Evolutionary conservation across 2,329 filamentous ascomycete genomes (phyloP).

Genomic region (Fusarium sp.): DNA sequence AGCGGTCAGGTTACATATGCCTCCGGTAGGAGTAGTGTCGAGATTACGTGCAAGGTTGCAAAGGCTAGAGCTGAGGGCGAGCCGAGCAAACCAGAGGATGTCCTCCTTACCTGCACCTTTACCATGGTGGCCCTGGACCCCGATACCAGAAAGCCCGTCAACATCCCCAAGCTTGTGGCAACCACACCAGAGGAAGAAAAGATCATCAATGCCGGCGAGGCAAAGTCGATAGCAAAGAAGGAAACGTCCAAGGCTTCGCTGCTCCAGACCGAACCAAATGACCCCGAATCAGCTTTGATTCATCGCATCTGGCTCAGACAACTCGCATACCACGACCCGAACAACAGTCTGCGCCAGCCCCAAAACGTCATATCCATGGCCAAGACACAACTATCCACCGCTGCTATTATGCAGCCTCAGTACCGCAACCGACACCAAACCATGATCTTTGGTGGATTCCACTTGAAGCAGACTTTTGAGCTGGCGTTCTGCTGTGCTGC

Average conservation of each 20-base stretch:
- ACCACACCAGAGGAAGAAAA: constrained; percentile 50
- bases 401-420: constrained; percentile 52
- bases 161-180: constrained; percentile 43
- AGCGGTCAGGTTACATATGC: constrained; percentile 77
- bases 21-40: constrained; percentile 80
- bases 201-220: constrained; percentile 47
- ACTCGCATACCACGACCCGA: constrained; percentile 49
- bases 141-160: constrained; percentile 48
- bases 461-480: constrained; percentile 52
- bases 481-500: constrained; percentile 52
- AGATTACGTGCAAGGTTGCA: constrained; percentile 81
- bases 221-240: constrained; percentile 48
- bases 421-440: constrained; percentile 50
- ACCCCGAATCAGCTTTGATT: constrained; percentile 49
- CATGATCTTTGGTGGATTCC: constrained; percentile 53
- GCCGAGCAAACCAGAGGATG: constrained; percentile 61
- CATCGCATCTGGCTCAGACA: constrained; percentile 51
- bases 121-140: constrained; percentile 52
- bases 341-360: constrained; percentile 46
- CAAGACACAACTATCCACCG: constrained; percentile 48
- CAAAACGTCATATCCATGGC: constrained; percentile 49
- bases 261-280: constrained; percentile 48
- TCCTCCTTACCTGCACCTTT: constrained; percentile 60
- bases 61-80: constrained; percentile 75
- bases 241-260: constrained; percentile 43